Conservation (phyloP, 192 early-diverging fungal genomes). For the Backusella tarrabulga region DNA sequence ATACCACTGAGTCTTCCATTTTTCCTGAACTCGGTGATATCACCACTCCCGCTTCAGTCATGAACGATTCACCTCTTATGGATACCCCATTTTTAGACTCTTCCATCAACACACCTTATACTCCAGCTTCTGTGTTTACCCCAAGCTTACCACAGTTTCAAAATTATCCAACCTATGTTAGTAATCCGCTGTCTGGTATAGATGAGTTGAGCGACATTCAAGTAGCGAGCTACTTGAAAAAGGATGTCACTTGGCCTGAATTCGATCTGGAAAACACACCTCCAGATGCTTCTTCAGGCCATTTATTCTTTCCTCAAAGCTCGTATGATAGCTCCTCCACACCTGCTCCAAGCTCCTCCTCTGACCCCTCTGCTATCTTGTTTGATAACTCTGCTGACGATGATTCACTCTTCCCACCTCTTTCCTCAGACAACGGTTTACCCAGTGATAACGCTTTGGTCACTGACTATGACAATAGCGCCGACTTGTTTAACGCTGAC, state of each 20-base stretch:
- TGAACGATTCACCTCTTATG: slow-evolving; percentile 1
- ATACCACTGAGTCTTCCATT: neutral
- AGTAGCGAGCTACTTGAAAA: slow-evolving; percentile 1
- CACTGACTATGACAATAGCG: neutral
- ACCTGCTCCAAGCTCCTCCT: neutral
- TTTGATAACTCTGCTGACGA: neutral
- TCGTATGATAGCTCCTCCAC: neutral
- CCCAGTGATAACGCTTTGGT: neutral
- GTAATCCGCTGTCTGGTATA: neutral
- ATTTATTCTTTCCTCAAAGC: too few relatives aligned
- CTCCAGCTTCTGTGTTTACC: neutral
- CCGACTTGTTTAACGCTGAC: neutral
- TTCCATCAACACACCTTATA: neutral
- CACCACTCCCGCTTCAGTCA: neutral
- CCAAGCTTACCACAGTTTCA: slow-evolving; percentile 10
- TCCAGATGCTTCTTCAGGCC: neutral
- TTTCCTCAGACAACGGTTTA: neutral
- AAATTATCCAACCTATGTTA: neutral
- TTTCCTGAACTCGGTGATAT: neutral
- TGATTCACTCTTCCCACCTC: neutral
- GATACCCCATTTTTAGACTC: slow-evolving; percentile 1
- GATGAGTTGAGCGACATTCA: neutral
- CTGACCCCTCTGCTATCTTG: neutral
- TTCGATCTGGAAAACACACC: neutral
- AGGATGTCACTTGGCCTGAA: neutral